These are phyloP conservation scores for Candida albicans DNA, from an alignment of 1,139 yeast species.

Conservation along the genomic window DNA sequence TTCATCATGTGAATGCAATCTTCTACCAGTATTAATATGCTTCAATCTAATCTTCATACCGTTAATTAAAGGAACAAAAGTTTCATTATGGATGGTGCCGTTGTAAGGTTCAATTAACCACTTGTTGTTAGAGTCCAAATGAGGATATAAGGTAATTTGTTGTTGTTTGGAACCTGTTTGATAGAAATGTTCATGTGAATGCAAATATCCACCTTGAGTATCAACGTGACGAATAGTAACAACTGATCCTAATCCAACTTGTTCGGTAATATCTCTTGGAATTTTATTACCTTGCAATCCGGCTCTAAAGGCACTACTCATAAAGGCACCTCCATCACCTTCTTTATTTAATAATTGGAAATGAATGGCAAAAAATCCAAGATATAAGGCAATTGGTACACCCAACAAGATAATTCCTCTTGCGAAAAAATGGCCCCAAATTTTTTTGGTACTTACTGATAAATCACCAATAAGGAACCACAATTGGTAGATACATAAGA, in stretches of 20 bases:
- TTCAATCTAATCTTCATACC: slow-evolving; percentile 79
- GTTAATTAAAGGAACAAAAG: slow-evolving; percentile 64
- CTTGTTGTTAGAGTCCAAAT: slow-evolving; percentile 81
- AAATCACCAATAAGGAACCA: slow-evolving; percentile 93
- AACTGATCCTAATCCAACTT: slow-evolving; percentile 84
- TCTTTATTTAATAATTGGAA: slow-evolving; percentile 67
- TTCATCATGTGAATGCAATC: slow-evolving; percentile 95
- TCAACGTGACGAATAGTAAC: slow-evolving; percentile 78
- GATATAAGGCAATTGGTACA: slow-evolving; percentile 68
- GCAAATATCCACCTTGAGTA: slow-evolving; percentile 93
- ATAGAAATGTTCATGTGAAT: slow-evolving; percentile 83
- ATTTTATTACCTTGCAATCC: slow-evolving; percentile 68
- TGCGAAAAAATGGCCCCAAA: slow-evolving; percentile 52
- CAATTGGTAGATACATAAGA: slow-evolving; percentile 68
- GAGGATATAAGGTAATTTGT: slow-evolving; percentile 91
- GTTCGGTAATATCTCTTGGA: slow-evolving; percentile 69
- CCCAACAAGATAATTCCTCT: slow-evolving; percentile 66
- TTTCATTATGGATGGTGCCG: slow-evolving; percentile 46
- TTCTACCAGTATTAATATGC: slow-evolving; percentile 68
- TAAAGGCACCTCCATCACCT: slow-evolving; percentile 87
- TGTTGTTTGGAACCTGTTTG: slow-evolving; percentile 95
- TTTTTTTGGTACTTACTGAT: slow-evolving; percentile 50
- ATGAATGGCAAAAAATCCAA: slow-evolving; percentile 76
- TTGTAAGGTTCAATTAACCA: slow-evolving; percentile 77
- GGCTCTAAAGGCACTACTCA: slow-evolving; percentile 87